Evolutionary conservation across 78 protist genomes (phyloP), one percentile per base, ranked within the genome.

Genomic region (Monocercomonoides exilis): DNA sequence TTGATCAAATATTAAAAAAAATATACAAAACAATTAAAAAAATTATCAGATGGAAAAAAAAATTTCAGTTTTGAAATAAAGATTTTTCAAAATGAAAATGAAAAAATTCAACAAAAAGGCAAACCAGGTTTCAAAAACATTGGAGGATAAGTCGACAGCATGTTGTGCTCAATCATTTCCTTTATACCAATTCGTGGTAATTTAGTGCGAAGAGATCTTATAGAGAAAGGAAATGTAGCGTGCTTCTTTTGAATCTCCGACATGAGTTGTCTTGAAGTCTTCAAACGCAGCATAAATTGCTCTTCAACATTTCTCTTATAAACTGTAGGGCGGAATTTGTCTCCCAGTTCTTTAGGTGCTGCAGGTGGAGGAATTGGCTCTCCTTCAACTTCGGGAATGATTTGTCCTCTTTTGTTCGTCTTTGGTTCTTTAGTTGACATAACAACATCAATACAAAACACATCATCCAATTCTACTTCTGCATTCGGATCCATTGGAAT

Each of bases 401-500:
- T n/a, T 2, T 1, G 46, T 1, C 3, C 46, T 5, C 32, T 3
- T 41, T 42, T 2, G 1, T 54, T 0, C 35, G 46, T 41, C 94
- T 95, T 96, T 85, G 97, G 98, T 43, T 91, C 93, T 33, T 94
- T 98, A 1, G 96, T 96, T 80, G 92, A 63, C 84, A 97, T 84
- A 5, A 94, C 95, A 44, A 96, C 77, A 85, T 97, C 98, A 84
- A 97, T 54, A 81, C 95, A 88, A 84, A 91, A 96, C 77, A 93
- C 85, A 35, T 81, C 45, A 21, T 36, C 3, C 45, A 1, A 43
- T 44, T 81, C 85, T 3, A 81, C 1, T 44, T 38, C 85, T 36
- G 46, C 38, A 2, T 1, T 29, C 34, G 33, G 46, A 41, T 2
- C 2, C 2, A 1, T 43, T 1, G 2, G 46, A 4, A 43, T 44